Evolutionary conservation across 129 eudicot genomes (phyloP), one percentile per base, ranked within the genome.

Genomic region (Lonicera japonica): DNA sequence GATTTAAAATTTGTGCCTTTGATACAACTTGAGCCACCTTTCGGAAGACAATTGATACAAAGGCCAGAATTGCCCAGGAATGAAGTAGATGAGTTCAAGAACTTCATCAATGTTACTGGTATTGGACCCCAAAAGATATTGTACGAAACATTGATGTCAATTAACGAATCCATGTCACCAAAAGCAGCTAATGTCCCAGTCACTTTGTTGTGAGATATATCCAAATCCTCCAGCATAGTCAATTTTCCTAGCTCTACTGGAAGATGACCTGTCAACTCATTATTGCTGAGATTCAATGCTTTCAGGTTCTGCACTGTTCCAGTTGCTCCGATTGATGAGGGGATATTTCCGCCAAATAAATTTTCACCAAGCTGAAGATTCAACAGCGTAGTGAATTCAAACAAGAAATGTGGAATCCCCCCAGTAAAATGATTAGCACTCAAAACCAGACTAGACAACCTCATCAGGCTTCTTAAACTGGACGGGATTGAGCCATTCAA

Each of bases 351-450:
- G 58, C 79, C 79, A 3, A 90, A 75, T 39, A 46, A 65, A 76
- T 86, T 90, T 70, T 79, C 92, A 63, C 89, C 95, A 54, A 90
- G 86, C 23, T 81, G 83, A 19, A 90, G 83, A 72, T 24, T 48
- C 4, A 68, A 72, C 16, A 90, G 79, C 60, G 54, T 71, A 41
- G 63, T 71, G 51, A 78, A 64, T 67, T 79, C 74, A 69, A 84
- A 79, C 17, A 86, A 15, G 22, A 77, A 73, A n/a, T 54, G 55
- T n/a, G 97, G 89, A 54, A 90, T 53, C 21, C 73, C 89, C 21
- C 88, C 87, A 1, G 75, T 65, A 29, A 90, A 70, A 23, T 24
- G 67, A 65, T 90, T 90, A 25, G 77, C 92, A 34, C 85, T 81
- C 25, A 90, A 74, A 74, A 53, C 67, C 75, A 86, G 70, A 63